Base-by-base conservation (phyloP, 2,329 filamentous ascomycete genomes). In the Scolecobasidium constrictum region DNA sequence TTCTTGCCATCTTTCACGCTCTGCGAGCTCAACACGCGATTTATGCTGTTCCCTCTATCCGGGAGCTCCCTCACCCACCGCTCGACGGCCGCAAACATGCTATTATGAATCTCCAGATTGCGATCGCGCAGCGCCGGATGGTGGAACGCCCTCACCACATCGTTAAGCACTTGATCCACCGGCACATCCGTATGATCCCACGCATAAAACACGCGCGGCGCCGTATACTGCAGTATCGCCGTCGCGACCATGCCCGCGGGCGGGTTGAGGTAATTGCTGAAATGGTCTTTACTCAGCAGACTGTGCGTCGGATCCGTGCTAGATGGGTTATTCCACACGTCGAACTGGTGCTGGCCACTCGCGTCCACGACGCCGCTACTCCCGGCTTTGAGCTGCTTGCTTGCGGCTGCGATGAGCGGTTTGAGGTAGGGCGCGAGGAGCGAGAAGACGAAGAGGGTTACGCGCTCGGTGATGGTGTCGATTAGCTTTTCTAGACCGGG, bases 401-500 rank as follows among this genome's bases (percentile, higher is more conserved):
- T 90, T 4, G 90, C 86, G 42, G 83, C 77, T 41, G 81, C 83
- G 61, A 98, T 95, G 57, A 98, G 82, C 9, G 92, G 92, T 44
- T 87, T 78, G 48, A 98, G 75, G 60, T 93, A 96, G 0, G 92
- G 92, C 1, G 92, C 86, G 15, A 98, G 72, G 1, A 98, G 74
- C 4, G 87, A 88, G 48, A 98, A 74, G 40, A 98, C 77, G 58
- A 96, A 96, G 5, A 94, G 73, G 0, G 90, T 94, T 33, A 98
- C 70, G 2, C 84, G 90, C 65, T 98, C 92, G 44, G 83, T 86
- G 53, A 98, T 94, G 53, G 86, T 90, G 49, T 96, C 90, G 17
- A 96, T 78, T n/a, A 95, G 69, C 47, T 81, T 67, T 63, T 94
- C 86, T 3, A 98, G 71, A 1, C 90, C 90, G 0, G 92, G 92